A percentile compares a stretch with the other conserved stretches of the same genome.
phyloP scores from a whole-genome alignment of 1,139 yeast species.

The Saccharomyces hybrid region DNA sequence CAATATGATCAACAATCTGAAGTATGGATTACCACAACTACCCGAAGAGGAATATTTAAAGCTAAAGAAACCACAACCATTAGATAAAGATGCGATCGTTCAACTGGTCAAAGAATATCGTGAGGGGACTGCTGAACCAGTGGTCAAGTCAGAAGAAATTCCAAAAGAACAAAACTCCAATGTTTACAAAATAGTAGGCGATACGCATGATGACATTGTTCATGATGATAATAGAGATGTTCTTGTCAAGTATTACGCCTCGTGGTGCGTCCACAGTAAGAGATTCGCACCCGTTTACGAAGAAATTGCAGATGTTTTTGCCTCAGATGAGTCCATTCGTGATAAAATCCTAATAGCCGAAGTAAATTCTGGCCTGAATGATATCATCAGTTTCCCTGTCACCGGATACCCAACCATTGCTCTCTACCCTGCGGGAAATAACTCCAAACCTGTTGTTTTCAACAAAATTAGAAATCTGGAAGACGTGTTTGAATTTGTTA shows the following conservation, averaged over 20 bases:
- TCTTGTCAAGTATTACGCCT: slow-evolving; percentile 88
- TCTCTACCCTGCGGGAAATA: slow-evolving; percentile 86
- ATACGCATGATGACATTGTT: slow-evolving; percentile 67
- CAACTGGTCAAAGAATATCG: slow-evolving; percentile 58
- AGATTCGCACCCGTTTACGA: slow-evolving; percentile 85
- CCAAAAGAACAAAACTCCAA: slow-evolving; percentile 72
- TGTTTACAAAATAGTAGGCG: slow-evolving; percentile 75
- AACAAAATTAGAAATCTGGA: slow-evolving; percentile 70
- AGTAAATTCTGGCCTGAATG: slow-evolving; percentile 84
- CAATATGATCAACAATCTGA: slow-evolving; percentile 57
- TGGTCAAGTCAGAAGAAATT: slow-evolving; percentile 75
- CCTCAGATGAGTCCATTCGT: slow-evolving; percentile 38
- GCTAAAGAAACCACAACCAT: slow-evolving; percentile 16
- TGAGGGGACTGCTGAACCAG: slow-evolving; percentile 61
- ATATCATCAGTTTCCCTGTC: slow-evolving; percentile 65
- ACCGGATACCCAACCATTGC: slow-evolving; percentile 89
- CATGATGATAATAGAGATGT: slow-evolving; percentile 71
- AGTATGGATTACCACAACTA: slow-evolving; percentile 59
- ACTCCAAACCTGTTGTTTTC: slow-evolving; percentile 59
- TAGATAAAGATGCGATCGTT: slow-evolving; percentile 42
- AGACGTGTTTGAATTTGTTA: slow-evolving; percentile 60
- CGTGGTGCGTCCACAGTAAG: slow-evolving; percentile 99
- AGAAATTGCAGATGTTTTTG: slow-evolving; percentile 67
- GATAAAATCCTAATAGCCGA: slow-evolving; percentile 68
- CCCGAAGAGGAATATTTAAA: slow-evolving; percentile 30